Evolutionary conservation across 2,329 filamentous ascomycete genomes (phyloP).

Genomic region (Fusarium sp.): DNA sequence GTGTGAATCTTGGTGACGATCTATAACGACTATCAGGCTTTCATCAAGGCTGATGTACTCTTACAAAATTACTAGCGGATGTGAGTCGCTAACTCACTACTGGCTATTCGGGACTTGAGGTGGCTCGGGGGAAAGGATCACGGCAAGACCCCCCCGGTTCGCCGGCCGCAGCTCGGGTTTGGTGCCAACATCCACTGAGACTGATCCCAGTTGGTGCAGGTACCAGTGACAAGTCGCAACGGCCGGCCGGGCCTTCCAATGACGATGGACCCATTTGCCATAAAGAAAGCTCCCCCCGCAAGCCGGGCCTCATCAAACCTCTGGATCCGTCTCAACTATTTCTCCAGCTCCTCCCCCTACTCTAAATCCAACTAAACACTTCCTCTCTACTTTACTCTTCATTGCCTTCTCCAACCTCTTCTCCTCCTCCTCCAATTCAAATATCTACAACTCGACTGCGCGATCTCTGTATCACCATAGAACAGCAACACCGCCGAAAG

Average conservation of each 20-base stretch:
- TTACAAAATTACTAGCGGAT: conserved; percentile 1
- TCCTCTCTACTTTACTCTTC: conserved; percentile 6
- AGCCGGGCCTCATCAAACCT: conserved; percentile 36
- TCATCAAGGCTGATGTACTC: neutral
- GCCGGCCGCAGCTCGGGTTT: conserved; percentile 36
- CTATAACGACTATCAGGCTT: neutral
- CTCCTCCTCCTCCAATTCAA: neutral
- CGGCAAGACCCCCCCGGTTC: conserved; percentile 41
- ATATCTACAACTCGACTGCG: conserved; percentile 16
- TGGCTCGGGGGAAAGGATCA: conserved; percentile 44
- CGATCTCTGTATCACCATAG: conserved; percentile 11
- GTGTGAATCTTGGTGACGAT: conserved; percentile 19
- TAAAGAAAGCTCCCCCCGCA: conserved; percentile 42
- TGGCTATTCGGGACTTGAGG: conserved; percentile 35
- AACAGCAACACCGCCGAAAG: conserved; percentile 40
- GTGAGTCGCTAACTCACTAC: conserved; percentile 21
- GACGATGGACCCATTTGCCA: conserved; percentile 36
- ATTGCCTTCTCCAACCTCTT: neutral
- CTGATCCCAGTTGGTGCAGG: conserved; percentile 34
- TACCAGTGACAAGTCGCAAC: conserved; percentile 34
- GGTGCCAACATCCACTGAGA: neutral
- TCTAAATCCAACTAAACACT: neutral
- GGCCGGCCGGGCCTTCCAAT: conserved; percentile 32
- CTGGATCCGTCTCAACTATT: conserved; percentile 28
- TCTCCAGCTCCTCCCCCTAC: conserved; percentile 16